Evolutionary conservation across 176 grass and related monocot species (phyloP).

Genomic region (Oryza glaberrima): DNA sequence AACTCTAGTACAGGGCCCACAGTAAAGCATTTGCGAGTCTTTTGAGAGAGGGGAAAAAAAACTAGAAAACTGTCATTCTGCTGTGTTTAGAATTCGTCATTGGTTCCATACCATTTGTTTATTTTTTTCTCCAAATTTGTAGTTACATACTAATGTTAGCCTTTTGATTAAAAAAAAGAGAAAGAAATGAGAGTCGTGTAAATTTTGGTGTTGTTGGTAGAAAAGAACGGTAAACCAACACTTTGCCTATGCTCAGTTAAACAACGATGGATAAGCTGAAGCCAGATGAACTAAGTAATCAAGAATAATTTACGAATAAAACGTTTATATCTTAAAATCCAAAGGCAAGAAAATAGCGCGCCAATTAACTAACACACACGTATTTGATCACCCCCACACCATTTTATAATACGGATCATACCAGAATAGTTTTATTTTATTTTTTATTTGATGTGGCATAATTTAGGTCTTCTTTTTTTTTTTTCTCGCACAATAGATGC

Average conservation of each 20-base stretch:
- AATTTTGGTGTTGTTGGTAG: neutral
- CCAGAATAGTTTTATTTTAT: neutral
- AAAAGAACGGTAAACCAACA: neutral
- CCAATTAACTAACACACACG: neutral
- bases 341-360: no score
- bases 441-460: neutral
- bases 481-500: neutral
- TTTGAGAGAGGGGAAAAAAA: neutral
- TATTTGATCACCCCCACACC: neutral
- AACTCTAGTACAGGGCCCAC: slow-evolving; percentile 26
- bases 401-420: neutral
- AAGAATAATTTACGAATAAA: no score
- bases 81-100: neutral
- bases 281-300: no score
- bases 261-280: no score
- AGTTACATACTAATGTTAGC: neutral
- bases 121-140: neutral
- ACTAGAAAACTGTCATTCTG: slow-evolving; percentile 10
- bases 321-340: no score
- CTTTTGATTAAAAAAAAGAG: neutral
- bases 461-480: neutral
- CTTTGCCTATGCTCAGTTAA: no score
- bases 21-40: slow-evolving; percentile 22
- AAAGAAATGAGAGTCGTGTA: neutral
- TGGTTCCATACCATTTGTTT: neutral